These are phyloP conservation scores for Naganishia onofrii DNA, from an alignment of 768 basidiomycete species.

Conservation along the genomic window DNA sequence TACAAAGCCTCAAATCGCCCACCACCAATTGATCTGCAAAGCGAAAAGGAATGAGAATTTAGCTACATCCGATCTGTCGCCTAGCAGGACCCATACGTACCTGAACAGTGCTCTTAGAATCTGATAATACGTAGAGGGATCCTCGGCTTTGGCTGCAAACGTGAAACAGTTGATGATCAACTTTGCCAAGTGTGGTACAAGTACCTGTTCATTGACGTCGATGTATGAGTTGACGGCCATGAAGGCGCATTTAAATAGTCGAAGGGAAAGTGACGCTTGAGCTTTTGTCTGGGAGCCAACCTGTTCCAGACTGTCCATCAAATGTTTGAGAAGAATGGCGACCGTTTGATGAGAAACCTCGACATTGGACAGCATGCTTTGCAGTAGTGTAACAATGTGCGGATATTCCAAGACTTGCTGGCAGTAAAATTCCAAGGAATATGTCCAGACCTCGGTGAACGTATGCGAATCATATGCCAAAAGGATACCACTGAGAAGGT, in stretches of 20 bases:
- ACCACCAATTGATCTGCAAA: slow-evolving; percentile 60
- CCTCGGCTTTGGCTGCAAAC: slow-evolving; percentile 82
- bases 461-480: slow-evolving; percentile 82
- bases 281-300: slow-evolving; percentile 75
- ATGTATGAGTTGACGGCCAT: slow-evolving; percentile 74
- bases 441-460: slow-evolving; percentile 94
- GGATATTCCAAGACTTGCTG: slow-evolving; percentile 72
- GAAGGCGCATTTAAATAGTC: slow-evolving; percentile 94
- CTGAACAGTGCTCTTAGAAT: slow-evolving; percentile 88
- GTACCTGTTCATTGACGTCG: slow-evolving; percentile 75
- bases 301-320: slow-evolving; percentile 74
- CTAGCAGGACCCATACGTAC: slow-evolving; percentile 66
- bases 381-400: slow-evolving; percentile 76
- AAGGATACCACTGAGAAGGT: slow-evolving; percentile 72
- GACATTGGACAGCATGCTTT: slow-evolving; percentile 76
- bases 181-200: slow-evolving; percentile 88
- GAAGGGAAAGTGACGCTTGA: slow-evolving; percentile 76
- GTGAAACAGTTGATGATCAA: slow-evolving; percentile 96
- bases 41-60: background rate
- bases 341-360: slow-evolving; percentile 72
- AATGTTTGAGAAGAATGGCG: slow-evolving; percentile 80
- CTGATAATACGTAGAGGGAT: slow-evolving; percentile 88
- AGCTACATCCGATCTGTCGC: background rate
- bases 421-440: slow-evolving; percentile 87
- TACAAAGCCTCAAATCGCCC: slow-evolving; percentile 91